Conservation (phyloP, 164 flowering plant species). For the Platanus orientalis region DNA sequence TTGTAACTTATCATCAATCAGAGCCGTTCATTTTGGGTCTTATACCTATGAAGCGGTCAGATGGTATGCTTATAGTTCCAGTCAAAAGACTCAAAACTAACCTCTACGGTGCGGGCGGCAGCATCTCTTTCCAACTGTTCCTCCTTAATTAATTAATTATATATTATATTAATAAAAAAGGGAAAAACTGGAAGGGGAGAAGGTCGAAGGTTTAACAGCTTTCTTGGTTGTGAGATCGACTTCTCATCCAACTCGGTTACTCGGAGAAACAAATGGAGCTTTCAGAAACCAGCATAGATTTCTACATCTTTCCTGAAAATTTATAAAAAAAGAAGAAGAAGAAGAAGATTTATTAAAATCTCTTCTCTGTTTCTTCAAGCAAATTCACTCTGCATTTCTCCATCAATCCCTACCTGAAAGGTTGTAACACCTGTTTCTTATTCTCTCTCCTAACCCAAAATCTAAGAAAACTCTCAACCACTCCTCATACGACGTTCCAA, state of each 20-base stretch:
- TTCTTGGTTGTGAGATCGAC: slow-evolving; percentile 22
- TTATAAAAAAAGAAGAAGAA: not conserved
- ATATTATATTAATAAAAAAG: no score
- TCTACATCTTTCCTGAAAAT: not conserved
- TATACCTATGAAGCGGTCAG: no score
- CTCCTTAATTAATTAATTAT: no score
- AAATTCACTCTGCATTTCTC: slow-evolving; percentile 2
- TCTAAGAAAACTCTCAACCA: slow-evolving; percentile 22
- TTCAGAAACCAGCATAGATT: not conserved
- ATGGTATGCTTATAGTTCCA: no score
- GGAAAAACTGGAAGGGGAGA: not conserved
- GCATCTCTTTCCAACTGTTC: no score
- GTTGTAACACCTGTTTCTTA: slow-evolving; percentile 4
- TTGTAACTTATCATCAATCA: no score
- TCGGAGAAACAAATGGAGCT: not conserved
- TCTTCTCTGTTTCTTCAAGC: slow-evolving; percentile 20
- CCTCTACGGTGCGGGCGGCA: no score
- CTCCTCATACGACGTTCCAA: slow-evolving; percentile 20
- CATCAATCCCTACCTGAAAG: not conserved
- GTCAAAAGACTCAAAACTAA: no score
- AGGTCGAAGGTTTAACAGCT: not conserved
- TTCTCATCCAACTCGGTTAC: slow-evolving; percentile 15
- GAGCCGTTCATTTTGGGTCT: no score
- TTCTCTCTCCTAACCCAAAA: slow-evolving; percentile 9
- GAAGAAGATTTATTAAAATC: not conserved